phyloP scores from a whole-genome alignment of 495 filamentous ascomycete species.

The Talaromyces nanjingensis region DNA sequence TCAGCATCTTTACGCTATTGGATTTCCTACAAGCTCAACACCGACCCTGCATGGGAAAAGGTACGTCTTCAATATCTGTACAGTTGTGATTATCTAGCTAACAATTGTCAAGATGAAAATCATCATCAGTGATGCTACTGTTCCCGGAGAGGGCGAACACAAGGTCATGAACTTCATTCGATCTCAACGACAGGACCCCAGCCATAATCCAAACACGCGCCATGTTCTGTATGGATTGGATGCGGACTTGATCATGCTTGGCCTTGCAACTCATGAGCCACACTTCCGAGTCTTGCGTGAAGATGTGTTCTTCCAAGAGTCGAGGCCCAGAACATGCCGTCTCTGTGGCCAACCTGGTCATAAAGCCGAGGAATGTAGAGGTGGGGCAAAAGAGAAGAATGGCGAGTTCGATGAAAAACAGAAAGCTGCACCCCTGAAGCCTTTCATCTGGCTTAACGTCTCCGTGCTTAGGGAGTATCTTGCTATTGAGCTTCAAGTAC shows the following conservation, averaged over 20 bases:
- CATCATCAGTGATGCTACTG: slow-evolving; percentile 95
- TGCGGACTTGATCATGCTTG: slow-evolving; percentile 98
- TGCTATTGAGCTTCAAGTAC: slow-evolving; percentile 77
- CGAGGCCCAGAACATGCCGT: slow-evolving; percentile 69
- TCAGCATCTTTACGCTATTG: slow-evolving; percentile 90
- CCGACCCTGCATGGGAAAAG: slow-evolving; percentile 93
- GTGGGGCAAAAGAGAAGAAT: slow-evolving; percentile 73
- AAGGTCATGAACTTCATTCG: slow-evolving; percentile 99
- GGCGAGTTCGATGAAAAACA: slow-evolving; percentile 84
- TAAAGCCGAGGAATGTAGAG: slow-evolving; percentile 72
- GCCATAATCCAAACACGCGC: slow-evolving; percentile 92
- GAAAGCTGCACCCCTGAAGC: slow-evolving; percentile 61
- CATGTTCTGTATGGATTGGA: slow-evolving; percentile 96
- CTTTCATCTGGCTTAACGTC: slow-evolving; percentile 98
- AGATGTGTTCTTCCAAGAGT: slow-evolving; percentile 91
- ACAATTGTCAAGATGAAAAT: slow-evolving; percentile 62
- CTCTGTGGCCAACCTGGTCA: slow-evolving; percentile 90
- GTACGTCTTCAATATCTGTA: slow-evolving; percentile 20
- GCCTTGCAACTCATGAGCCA: slow-evolving; percentile 92
- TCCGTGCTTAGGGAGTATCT: slow-evolving; percentile 89
- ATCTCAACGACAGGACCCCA: slow-evolving; percentile 80
- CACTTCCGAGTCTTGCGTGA: slow-evolving; percentile 96
- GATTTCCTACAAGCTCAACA: slow-evolving; percentile 94
- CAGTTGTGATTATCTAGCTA: slow-evolving; percentile 13
- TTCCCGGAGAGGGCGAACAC: slow-evolving; percentile 96